Base-by-base conservation (phyloP, 2,329 filamentous ascomycete species). In the Knoxdaviesia proteae region DNA sequence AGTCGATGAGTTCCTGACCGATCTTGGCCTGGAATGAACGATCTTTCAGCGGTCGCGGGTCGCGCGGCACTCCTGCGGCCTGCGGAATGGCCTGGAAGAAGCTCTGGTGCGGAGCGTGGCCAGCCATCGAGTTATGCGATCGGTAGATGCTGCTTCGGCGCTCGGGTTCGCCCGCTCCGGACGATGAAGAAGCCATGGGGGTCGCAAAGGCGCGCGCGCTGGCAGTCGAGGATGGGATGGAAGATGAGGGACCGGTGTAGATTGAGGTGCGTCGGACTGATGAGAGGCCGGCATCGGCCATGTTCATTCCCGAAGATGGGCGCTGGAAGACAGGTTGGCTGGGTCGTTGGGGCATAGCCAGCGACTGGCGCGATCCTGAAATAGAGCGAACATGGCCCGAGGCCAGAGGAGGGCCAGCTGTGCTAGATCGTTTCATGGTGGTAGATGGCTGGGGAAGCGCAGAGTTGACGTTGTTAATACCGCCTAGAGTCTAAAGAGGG, bases 31-130 rank as follows among this genome's bases (percentile, higher is more conserved):
- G 83, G 51, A 81, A 93, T 29, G 71, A 69, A 35, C 82, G 69
- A 54, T 96, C 84, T 54, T 79, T 82, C 42, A 96, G 64, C 9
- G 87, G 82, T 44, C 92, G 74, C 1, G 90, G 88, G 54, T 98
- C 92, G 47, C 77, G 72, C 1, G 86, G 84, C 3, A 88, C 79
- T 45, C 83, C 84, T 1, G 86, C 84, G 4, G 81, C 73, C 45
- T 80, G 75, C 4, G 84, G 84, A 29, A 77, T 83, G 48, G 87
- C 83, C 51, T 87, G 81, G 60, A 98, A 98, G 66, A 98, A 96
- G 47, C 84, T 94, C 58, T 94, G 87, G 51, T 90, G 83, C 41
- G 67, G 72, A 50, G 74, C 69, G n/a, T 74, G 70, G 2, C 75
- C 81, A 38, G 63, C 67, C 9, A 67, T 71, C 1, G 83, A 87